Evolutionary conservation across 495 filamentous ascomycete species (phyloP).

Genomic region (Acidiella bohemica): DNA sequence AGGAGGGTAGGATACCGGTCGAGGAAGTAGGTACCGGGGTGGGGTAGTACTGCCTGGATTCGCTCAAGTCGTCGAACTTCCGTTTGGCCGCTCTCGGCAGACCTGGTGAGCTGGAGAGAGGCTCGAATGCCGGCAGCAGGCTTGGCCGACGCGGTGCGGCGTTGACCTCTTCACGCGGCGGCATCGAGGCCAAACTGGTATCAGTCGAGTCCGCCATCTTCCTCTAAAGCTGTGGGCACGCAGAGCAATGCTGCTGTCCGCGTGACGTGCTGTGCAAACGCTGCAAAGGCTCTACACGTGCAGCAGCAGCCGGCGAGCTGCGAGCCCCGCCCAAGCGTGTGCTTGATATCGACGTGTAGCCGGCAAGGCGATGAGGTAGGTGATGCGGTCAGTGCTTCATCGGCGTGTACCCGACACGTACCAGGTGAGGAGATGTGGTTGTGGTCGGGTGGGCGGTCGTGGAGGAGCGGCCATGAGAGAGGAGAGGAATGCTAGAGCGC

Average conservation of each 20-base stretch:
- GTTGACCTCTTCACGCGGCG: not conserved
- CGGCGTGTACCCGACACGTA: constrained; percentile 7
- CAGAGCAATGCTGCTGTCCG: constrained; percentile 1
- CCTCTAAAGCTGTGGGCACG: constrained; percentile 6
- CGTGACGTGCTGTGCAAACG: constrained; percentile 1
- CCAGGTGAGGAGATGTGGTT: not conserved
- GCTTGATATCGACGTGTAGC: constrained; percentile 12
- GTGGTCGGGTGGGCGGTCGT: not conserved
- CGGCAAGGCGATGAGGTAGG: not conserved
- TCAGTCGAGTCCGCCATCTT: constrained; percentile 6
- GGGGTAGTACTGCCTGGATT: constrained; percentile 54
- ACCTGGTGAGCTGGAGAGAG: constrained; percentile 75
- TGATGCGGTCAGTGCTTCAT: constrained; percentile 5
- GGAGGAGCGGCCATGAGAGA: not conserved
- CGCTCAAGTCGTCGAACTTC: constrained; percentile 36
- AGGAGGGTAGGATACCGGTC: constrained; percentile 80
- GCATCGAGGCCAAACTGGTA: not conserved
- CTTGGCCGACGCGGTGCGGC: constrained; percentile 34
- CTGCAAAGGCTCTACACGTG: constrained; percentile 5
- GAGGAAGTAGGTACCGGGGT: constrained; percentile 89
- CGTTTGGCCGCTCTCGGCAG: constrained; percentile 38
- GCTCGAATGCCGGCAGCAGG: constrained; percentile 86
- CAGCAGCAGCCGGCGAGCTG: too few species aligned
- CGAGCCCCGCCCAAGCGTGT: not conserved
- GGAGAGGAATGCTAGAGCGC: not conserved